Base-by-base conservation (phyloP, 2,329 filamentous ascomycete genomes). In the Geosmithia putterillii region DNA sequence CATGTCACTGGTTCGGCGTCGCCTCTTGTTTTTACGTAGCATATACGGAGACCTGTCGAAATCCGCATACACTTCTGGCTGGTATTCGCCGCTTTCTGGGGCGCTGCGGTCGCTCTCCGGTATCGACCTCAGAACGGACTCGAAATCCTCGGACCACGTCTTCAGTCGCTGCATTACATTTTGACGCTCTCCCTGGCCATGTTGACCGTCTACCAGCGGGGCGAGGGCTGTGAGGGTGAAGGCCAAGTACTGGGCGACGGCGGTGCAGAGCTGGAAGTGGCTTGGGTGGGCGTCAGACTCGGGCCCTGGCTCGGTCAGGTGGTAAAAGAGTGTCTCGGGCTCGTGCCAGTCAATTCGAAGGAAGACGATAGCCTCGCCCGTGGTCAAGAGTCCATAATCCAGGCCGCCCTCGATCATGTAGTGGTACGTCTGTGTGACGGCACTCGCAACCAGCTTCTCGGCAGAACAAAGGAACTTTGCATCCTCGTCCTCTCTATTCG, bases 61-160 rank as follows among this genome's bases (percentile, higher is more conserved):
- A 18, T 21, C 41, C 23, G 45, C 18, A 23, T 58, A 54, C 0
- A 44, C 54, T 4, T 25, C 50, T 6, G 47, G 52, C 23, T 38
- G 19, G n/a, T 49, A 52, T 10, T 25, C 42, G 4, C 44, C 51
- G 42, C 42, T 44, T 1, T 41, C 28, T 12, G 47, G 47, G 28
- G 47, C 32, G 23, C 21, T 12, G 22, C 51, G 41, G 42, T 55
- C 46, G 19, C 42, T 39, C 10, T 42, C 44, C 18, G 48, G 51
- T 46, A 56, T 49, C 6, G 48, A 54, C 7, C 41, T 49, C 10
- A 52, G 45, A 4, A 44, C 54, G 8, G 28, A 50, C 32, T 56
- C 48, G 34, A 56, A 56, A 38, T 57, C 54, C 40, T 53, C 47
- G 3, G 35, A 22, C 51, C 48, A 57, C 17, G 23, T 51, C 12